phyloP scores from a whole-genome alignment of 345 rosid species.

The Geranium brycei region DNA sequence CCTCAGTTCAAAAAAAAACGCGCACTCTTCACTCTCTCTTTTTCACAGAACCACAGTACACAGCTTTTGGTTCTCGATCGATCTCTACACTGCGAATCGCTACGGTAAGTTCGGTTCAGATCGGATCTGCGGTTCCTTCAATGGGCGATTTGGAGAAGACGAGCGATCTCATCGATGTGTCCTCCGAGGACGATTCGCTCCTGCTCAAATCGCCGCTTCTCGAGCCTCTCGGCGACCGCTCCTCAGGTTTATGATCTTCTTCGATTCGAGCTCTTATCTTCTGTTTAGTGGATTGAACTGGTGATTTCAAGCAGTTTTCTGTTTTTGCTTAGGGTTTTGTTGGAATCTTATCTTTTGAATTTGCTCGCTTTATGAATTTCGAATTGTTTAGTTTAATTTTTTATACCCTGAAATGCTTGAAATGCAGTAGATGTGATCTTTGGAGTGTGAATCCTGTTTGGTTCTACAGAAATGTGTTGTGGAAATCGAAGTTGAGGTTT shows the following conservation, averaged over 20 bases:
- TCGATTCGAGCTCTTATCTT: background rate
- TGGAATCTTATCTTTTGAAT: no score
- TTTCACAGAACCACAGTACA: background rate
- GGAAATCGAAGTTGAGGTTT: no score
- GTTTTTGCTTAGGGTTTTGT: background rate
- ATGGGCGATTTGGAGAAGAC: constrained; percentile 45
- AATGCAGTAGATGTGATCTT: no score
- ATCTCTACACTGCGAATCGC: background rate
- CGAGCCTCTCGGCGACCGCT: constrained; percentile 10
- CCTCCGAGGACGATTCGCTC: constrained; percentile 78
- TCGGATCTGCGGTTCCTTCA: background rate
- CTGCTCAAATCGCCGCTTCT: constrained; percentile 29
- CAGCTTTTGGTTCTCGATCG: background rate
- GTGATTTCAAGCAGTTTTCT: background rate
- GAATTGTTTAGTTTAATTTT: background rate
- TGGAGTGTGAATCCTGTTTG: no score
- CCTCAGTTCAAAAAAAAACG: constrained; percentile 33
- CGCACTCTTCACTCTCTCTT: no score
- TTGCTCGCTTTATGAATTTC: background rate
- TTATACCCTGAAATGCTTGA: background rate
- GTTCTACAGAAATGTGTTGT: background rate
- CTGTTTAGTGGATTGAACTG: background rate
- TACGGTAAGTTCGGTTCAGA: background rate
- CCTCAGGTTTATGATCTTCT: constrained; percentile 24
- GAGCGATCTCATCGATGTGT: constrained; percentile 50